Percentiles rank a stretch among this genome's conserved stretches.
Conservation (phyloP, 805 yeast species). For the Saturnispora halmiae region DNA sequence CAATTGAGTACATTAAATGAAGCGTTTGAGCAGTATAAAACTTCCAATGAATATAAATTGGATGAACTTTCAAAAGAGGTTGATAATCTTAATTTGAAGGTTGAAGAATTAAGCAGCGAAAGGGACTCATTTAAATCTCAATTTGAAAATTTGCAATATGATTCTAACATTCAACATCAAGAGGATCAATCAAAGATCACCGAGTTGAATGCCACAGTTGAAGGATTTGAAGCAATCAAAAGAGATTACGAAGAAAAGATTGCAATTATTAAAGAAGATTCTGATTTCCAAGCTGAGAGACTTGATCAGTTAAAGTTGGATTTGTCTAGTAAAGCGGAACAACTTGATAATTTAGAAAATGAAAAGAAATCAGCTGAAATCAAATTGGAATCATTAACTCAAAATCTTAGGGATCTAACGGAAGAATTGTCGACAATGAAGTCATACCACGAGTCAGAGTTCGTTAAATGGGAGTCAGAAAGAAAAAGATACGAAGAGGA, state of each 20-base stretch:
- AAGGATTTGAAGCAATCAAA: constrained; percentile 21
- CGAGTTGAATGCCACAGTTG: constrained; percentile 20
- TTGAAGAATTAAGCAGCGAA: constrained; percentile 12
- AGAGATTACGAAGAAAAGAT: constrained; percentile 27
- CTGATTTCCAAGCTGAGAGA: constrained; percentile 21
- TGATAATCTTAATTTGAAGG: constrained; percentile 13
- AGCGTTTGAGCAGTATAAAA: constrained; percentile 42
- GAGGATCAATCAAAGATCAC: constrained; percentile 17
- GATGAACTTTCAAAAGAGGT: constrained; percentile 9
- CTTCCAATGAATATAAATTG: constrained; percentile 20
- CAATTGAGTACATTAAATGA: constrained; percentile 47
- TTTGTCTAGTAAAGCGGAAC: constrained; percentile 20
- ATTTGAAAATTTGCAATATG: constrained; percentile 11
- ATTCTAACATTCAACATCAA: constrained; percentile 11
- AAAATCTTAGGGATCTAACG: constrained; percentile 2
- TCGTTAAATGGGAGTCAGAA: constrained; percentile 39
- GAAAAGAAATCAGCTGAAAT: constrained; percentile 7
- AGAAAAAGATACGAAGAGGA: constrained; percentile 37
- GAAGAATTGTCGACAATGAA: constrained; percentile 28
- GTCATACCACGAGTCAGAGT: constrained; percentile 28
- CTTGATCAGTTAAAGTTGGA: constrained; percentile 16
- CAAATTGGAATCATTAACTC: constrained; percentile 14
- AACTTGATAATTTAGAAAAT: constrained; percentile 20
- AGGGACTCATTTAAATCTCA: constrained; percentile 14
- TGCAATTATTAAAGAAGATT: constrained; percentile 25